phyloP scores from a whole-genome alignment of 129 eudicot species.

The Flaveria trinervia region DNA sequence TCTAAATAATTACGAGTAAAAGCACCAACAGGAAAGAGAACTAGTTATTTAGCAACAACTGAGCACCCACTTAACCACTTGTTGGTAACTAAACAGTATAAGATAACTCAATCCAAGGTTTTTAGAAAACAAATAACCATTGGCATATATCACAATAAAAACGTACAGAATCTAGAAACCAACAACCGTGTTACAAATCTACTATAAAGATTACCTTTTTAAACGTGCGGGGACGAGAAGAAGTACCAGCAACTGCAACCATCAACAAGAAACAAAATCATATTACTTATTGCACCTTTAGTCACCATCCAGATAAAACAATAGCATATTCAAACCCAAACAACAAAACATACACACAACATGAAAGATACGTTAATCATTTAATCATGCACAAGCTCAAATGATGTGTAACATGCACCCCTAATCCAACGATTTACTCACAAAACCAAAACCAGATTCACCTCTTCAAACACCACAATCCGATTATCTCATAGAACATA shows the following conservation, averaged over 20 bases:
- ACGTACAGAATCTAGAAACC: background rate
- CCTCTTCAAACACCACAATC: no score
- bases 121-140: background rate
- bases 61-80: background rate
- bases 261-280: background rate
- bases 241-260: constrained; percentile 77
- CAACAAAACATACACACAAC: background rate
- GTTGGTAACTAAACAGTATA: background rate
- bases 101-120: background rate
- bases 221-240: constrained; percentile 88
- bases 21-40: background rate
- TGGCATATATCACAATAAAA: background rate
- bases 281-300: constrained; percentile 1
- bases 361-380: background rate
- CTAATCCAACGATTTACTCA: no score
- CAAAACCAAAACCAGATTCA: no score
- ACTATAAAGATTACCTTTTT: constrained; percentile 49
- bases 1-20: background rate
- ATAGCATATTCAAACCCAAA: background rate
- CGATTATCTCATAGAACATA: background rate
- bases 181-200: background rate
- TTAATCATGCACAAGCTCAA: background rate
- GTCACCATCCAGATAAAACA: background rate
- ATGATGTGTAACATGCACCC: no score
- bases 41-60: background rate